A percentile compares a stretch with the other conserved stretches of the same genome.
Evolutionary conservation across 2,329 filamentous ascomycete species (phyloP).

Genomic region (Alternaria brassicae): DNA sequence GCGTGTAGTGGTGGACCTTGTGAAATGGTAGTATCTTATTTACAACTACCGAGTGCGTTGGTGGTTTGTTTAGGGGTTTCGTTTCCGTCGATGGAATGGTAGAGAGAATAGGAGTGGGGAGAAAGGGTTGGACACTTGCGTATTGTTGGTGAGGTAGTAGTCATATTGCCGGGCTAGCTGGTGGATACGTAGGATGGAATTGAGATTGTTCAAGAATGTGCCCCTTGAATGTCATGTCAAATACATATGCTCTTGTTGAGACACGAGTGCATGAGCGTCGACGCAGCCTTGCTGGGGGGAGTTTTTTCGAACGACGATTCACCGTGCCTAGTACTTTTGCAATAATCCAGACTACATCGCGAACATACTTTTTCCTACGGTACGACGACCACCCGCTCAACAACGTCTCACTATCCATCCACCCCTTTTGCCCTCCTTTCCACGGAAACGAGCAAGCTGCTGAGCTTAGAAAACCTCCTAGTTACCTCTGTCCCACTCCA

Average conservation of each 20-base stretch:
- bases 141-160: not conserved
- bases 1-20: not conserved
- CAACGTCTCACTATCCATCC: not conserved
- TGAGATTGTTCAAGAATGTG: conserved; percentile 7
- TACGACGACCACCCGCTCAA: not conserved
- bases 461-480: not conserved
- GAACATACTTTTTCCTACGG: not conserved
- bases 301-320: not conserved
- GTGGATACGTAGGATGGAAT: conserved; percentile 36
- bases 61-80: not conserved
- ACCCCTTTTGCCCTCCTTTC: not conserved
- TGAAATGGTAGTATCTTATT: not conserved
- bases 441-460: not conserved
- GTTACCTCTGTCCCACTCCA: not conserved
- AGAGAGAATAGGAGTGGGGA: not conserved
- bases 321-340: too few relatives aligned
- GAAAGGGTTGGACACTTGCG: not conserved
- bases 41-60: not conserved
- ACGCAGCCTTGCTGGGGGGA: not conserved
- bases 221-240: not conserved
- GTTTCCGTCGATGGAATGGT: not conserved
- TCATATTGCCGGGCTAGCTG: conserved; percentile 10
- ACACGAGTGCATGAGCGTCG: not conserved
- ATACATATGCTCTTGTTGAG: not conserved
- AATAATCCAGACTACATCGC: too few relatives aligned